phyloP scores from a whole-genome alignment of 129 eudicot species.

The Ambrosia artemisiifolia region DNA sequence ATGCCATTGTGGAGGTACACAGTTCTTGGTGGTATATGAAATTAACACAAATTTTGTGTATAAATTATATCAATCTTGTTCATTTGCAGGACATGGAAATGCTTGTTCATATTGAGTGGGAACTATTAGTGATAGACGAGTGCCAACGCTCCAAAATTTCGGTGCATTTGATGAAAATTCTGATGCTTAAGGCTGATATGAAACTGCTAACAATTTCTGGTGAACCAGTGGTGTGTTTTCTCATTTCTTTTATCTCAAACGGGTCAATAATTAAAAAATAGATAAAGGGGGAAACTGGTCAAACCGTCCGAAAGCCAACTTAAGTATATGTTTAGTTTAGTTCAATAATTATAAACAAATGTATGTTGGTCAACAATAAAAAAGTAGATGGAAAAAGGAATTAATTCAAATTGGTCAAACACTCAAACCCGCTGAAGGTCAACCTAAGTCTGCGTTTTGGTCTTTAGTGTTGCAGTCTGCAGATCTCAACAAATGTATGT shows the following conservation, averaged over 20 bases:
- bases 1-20: conserved; percentile 37
- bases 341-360: too few species aligned
- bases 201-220: conserved; percentile 31
- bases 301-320: too few species aligned
- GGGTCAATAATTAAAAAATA: not conserved
- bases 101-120: conserved; percentile 38
- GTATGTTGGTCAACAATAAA: too few species aligned
- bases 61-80: not conserved
- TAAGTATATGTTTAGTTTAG: too few species aligned
- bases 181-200: conserved; percentile 32
- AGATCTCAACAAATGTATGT: not conserved
- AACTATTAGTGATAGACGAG: conserved; percentile 33
- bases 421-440: not conserved
- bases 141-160: conserved; percentile 28
- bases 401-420: too few species aligned
- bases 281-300: too few species aligned
- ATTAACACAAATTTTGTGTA: not conserved
- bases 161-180: conserved; percentile 8
- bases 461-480: not conserved
- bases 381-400: too few species aligned
- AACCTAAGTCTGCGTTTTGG: not conserved
- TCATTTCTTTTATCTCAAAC: not conserved
- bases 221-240: conserved; percentile 24
- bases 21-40: not conserved
- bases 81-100: conserved; percentile 32